These are phyloP conservation scores for Arthrobotrys sinensis DNA, from an alignment of 2,329 filamentous ascomycete genomes.

Conservation along the genomic window DNA sequence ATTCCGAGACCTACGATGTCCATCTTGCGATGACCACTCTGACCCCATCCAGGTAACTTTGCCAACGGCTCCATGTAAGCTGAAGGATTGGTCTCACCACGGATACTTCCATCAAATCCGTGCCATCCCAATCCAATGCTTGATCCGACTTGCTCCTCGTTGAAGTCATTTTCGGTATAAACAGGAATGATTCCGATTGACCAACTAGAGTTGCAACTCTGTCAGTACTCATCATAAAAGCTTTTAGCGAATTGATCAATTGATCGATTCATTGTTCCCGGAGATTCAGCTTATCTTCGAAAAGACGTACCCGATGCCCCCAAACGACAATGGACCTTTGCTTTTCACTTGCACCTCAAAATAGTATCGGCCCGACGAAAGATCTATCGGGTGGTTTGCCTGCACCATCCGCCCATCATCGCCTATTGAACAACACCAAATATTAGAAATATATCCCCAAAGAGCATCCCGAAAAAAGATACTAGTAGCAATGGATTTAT, in stretches of 20 bases:
- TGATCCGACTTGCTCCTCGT: not conserved
- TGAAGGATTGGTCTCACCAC: not conserved
- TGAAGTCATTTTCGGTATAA: too few relatives aligned
- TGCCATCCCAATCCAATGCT: not conserved
- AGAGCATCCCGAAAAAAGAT: too few relatives aligned
- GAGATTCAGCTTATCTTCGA: too few relatives aligned
- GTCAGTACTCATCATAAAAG: too few relatives aligned
- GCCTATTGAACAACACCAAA: too few relatives aligned
- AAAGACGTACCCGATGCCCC: too few relatives aligned
- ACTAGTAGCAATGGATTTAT: not conserved
- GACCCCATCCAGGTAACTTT: not conserved
- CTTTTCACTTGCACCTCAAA: constrained; percentile 13
- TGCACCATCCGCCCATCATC: not conserved
- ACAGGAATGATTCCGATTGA: too few relatives aligned
- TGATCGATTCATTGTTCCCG: too few relatives aligned
- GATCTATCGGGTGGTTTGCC: not conserved
- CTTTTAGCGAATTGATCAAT: too few relatives aligned
- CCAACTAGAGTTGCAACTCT: too few relatives aligned
- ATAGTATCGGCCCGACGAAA: constrained; percentile 12
- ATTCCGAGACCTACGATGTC: not conserved
- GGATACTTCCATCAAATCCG: not conserved
- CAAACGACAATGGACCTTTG: not conserved
- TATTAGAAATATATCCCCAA: too few relatives aligned
- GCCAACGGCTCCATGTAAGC: not conserved
- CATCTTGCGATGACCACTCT: not conserved